These are phyloP conservation scores for Coelastrella sp. DNA, from an alignment of 139 green algal genomes.

Conservation along the genomic window DNA sequence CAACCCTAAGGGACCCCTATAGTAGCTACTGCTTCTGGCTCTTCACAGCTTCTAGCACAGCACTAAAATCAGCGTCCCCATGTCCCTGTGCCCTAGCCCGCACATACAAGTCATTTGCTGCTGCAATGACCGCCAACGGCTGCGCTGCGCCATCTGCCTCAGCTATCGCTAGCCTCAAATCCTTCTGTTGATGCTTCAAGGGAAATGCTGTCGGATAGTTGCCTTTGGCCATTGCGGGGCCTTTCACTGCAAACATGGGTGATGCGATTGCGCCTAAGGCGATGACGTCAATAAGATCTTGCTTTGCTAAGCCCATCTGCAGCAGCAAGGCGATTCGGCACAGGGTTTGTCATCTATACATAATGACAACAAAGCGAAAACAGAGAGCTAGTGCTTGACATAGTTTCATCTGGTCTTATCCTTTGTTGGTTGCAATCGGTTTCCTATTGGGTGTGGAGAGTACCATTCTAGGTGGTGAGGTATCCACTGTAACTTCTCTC, in stretches of 20 bases:
- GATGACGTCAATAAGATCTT: conserved; percentile 92
- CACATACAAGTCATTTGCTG: conserved; percentile 89
- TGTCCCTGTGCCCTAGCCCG: conserved; percentile 62
- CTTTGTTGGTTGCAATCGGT: too few species aligned
- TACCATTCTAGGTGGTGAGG: too few species aligned
- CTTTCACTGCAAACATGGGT: conserved; percentile 95
- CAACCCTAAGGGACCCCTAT: too few species aligned
- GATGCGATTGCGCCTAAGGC: conserved; percentile 87
- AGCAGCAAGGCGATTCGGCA: background rate
- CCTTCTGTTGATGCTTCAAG: conserved; percentile 99
- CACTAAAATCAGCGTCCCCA: conserved; percentile 82
- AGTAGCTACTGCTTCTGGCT: conserved; percentile 39
- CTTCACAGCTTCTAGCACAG: conserved; percentile 70
- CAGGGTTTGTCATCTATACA: too few species aligned
- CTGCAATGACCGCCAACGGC: conserved; percentile 81
- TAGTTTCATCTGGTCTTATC: too few species aligned
- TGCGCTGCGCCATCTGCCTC: conserved; percentile 66
- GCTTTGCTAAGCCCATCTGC: conserved; percentile 66
- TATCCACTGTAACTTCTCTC: too few species aligned
- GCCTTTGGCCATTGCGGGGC: conserved; percentile 42
- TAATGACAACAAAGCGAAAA: too few species aligned
- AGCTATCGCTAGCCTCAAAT: conserved; percentile 83
- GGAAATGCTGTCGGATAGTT: conserved; percentile 84
- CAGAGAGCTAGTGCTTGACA: too few species aligned
- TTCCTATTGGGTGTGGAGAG: too few species aligned